phyloP scores from a whole-genome alignment of 768 basidiomycete species.

The Macrolepiota albuminosa region DNA sequence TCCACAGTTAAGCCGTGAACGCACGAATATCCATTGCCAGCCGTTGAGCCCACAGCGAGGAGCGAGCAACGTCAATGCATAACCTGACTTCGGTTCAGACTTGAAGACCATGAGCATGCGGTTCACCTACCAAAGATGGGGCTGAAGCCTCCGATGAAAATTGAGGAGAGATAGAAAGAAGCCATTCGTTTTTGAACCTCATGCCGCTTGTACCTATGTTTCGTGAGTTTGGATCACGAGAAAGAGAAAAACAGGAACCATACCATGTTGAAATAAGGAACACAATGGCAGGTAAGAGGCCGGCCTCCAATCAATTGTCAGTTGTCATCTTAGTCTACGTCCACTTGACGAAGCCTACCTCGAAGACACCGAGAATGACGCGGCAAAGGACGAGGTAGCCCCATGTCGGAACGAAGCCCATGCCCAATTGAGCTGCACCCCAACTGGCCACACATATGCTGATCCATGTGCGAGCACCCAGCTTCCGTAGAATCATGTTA shows the following conservation, averaged over 20 bases:
- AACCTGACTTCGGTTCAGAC: conserved; percentile 6
- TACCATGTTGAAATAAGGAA: conserved; percentile 6
- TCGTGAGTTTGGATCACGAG: not conserved
- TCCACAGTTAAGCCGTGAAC: not conserved
- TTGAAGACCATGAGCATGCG: not conserved
- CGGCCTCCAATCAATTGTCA: not conserved
- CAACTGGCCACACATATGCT: conserved; percentile 34
- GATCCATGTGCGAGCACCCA: conserved; percentile 38
- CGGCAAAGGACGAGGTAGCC: conserved; percentile 33
- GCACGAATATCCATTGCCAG: conserved; percentile 27
- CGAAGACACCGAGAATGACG: conserved; percentile 36
- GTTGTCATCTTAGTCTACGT: not conserved
- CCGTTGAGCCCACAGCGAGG: conserved; percentile 13
- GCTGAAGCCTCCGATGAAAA: conserved; percentile 26
- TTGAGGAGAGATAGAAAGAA: conserved; percentile 27
- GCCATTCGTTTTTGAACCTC: conserved; percentile 38
- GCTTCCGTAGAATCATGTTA: conserved; percentile 32
- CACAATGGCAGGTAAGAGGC: not conserved
- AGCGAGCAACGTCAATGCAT: conserved; percentile 12
- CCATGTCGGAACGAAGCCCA: conserved; percentile 40
- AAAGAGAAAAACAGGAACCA: not conserved
- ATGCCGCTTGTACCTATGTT: conserved; percentile 31
- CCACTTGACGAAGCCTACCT: conserved; percentile 22
- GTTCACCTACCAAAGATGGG: conserved; percentile 17
- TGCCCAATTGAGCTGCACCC: conserved; percentile 37